Percentiles rank a stretch among this genome's conserved stretches.
phyloP scores from a whole-genome alignment of 2,329 filamentous ascomycete genomes.

The Phaeomoniella chlamydospora region DNA sequence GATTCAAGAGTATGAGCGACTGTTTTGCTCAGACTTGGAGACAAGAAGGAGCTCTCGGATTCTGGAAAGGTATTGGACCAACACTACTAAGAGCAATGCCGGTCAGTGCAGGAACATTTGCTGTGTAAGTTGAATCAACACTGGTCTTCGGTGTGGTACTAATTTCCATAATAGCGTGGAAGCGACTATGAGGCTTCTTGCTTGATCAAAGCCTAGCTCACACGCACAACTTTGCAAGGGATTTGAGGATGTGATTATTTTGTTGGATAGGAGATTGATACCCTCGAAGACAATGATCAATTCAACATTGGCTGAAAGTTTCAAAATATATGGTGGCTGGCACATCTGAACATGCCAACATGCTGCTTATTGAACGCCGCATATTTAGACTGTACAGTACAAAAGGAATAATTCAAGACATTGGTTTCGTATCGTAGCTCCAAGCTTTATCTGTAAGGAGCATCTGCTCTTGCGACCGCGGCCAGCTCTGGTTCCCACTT shows the following conservation, averaged over 20 bases:
- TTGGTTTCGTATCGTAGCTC: neutral
- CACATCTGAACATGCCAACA: no score
- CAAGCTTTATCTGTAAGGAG: constrained; percentile 61
- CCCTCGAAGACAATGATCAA: no score
- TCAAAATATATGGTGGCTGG: no score
- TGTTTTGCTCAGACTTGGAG: constrained; percentile 75
- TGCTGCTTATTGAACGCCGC: constrained; percentile 1
- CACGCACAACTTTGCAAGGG: no score
- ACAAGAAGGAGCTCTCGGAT: constrained; percentile 63
- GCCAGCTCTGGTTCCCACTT: constrained; percentile 98
- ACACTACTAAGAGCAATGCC: constrained; percentile 92
- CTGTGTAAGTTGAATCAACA: constrained; percentile 34
- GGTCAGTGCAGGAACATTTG: constrained; percentile 94
- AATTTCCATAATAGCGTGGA: neutral
- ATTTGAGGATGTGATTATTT: no score
- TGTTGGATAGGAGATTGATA: no score
- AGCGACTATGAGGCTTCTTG: neutral
- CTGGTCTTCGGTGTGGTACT: neutral
- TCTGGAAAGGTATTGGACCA: constrained; percentile 89
- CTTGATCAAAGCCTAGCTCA: no score
- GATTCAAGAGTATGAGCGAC: constrained; percentile 71
- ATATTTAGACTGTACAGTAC: constrained; percentile 7
- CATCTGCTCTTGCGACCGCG: constrained; percentile 79
- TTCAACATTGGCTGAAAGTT: no score
- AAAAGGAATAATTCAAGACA: neutral